Evolutionary conservation across 2,329 filamentous ascomycete genomes (phyloP).

Genomic region (Sporothrix mexicana): DNA sequence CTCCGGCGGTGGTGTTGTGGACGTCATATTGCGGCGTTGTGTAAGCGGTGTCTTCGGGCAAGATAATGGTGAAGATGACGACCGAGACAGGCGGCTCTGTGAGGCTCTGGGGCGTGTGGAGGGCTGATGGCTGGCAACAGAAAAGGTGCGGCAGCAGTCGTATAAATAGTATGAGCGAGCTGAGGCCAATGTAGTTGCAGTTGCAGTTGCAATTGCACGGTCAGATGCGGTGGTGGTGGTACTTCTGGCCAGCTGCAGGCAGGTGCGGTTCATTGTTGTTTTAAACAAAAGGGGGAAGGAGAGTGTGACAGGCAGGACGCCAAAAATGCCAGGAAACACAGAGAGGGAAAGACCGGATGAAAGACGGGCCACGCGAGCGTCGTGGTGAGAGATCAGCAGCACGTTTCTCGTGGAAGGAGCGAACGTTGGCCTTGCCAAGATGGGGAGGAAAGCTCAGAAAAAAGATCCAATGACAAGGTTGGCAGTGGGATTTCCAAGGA

Average conservation of each 20-base stretch:
- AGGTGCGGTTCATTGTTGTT: constrained; percentile 22
- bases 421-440: not conserved
- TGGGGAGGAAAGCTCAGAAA: not conserved
- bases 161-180: not conserved
- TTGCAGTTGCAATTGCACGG: constrained; percentile 3
- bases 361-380: not conserved
- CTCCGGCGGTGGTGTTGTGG: not conserved
- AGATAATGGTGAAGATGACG: not conserved
- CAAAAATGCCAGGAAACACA: not conserved
- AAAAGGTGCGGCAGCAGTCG: not conserved
- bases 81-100: not conserved
- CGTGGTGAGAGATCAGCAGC: not conserved
- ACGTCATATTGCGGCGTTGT: constrained; percentile 4
- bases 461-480: not conserved
- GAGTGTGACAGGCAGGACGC: not conserved
- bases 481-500: not conserved
- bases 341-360: not conserved
- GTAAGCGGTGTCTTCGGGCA: not conserved
- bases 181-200: not conserved
- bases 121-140: not conserved
- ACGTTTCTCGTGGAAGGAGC: too few relatives aligned
- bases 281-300: not conserved
- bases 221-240: not conserved
- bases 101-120: not conserved
- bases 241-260: constrained; percentile 1